Conservation (phyloP, 352 stramenopile genomes). For the Phytophthora constricta region DNA sequence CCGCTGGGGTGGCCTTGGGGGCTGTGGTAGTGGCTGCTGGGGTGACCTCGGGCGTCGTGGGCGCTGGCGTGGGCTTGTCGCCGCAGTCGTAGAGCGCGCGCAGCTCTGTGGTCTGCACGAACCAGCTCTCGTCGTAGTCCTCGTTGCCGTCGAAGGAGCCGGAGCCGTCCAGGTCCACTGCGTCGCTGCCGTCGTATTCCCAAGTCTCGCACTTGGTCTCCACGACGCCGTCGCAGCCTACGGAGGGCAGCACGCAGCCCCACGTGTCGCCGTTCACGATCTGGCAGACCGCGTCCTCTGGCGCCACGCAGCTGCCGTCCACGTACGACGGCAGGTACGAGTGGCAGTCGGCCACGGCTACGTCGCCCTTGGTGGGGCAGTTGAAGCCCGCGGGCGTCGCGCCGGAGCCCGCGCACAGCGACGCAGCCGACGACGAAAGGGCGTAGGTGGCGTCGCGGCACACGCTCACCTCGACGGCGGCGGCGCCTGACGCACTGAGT, state of each 20-base stretch:
- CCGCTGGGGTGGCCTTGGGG: conserved; percentile 11
- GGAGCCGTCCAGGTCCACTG: conserved; percentile 28
- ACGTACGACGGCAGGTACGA: conserved; percentile 46
- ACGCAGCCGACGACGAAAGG: conserved; percentile 29
- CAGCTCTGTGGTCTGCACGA: conserved; percentile 40
- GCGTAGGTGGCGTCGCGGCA: conserved; percentile 56
- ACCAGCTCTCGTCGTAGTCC: conserved; percentile 44
- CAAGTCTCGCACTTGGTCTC: conserved; percentile 35
- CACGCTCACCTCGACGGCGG: conserved; percentile 44
- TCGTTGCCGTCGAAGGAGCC: conserved; percentile 38
- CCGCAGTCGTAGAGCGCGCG: conserved; percentile 43
- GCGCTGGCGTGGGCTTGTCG: conserved; percentile 35
- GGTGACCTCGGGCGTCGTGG: conserved; percentile 27
- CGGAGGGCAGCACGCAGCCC: conserved; percentile 51
- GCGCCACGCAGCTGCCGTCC: conserved; percentile 34
- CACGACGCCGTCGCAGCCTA: conserved; percentile 32
- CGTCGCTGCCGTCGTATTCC: conserved; percentile 37
- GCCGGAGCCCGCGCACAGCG: conserved; percentile 45
- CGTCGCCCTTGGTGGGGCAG: conserved; percentile 42
- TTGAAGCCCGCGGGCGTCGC: conserved; percentile 29
- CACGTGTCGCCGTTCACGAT: conserved; percentile 42
- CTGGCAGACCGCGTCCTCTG: conserved; percentile 48
- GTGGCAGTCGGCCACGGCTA: conserved; percentile 46
- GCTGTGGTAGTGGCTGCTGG: conserved; percentile 25
- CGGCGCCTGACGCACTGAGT: conserved; percentile 2